Evolutionary conservation across 495 filamentous ascomycete species (phyloP).

Genomic region (Talaromyces trachyspermus): DNA sequence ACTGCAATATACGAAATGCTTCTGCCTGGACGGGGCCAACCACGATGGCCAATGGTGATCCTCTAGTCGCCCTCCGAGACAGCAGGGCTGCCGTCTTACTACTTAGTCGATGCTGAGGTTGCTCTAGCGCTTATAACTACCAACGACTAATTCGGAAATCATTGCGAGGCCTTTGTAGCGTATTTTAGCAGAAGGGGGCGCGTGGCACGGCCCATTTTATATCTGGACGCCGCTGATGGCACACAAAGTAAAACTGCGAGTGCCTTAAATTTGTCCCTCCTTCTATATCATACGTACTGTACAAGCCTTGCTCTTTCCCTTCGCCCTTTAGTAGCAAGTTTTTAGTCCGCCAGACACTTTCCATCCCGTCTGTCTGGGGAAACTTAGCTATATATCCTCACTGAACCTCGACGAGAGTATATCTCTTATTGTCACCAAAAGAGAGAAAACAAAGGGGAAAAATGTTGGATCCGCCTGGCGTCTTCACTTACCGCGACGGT

Average conservation of each 20-base stretch:
- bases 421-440: not conserved
- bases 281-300: too few relatives aligned
- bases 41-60: not conserved
- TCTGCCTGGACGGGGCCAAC: constrained; percentile 1
- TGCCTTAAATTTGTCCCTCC: too few relatives aligned
- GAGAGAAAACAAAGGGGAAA: not conserved
- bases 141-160: not conserved
- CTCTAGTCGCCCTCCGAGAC: not conserved
- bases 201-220: not conserved
- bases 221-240: too few relatives aligned
- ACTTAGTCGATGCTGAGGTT: not conserved
- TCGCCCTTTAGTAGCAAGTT: too few relatives aligned
- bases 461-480: not conserved
- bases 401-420: not conserved
- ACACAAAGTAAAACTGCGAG: too few relatives aligned
- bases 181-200: not conserved
- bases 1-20: constrained; percentile 1
- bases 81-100: not conserved
- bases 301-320: too few relatives aligned
- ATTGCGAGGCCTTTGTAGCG: not conserved
- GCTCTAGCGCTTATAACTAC: not conserved
- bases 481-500: not conserved
- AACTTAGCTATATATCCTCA: not conserved
- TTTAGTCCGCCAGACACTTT: too few relatives aligned
- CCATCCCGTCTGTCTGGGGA: too few relatives aligned